Base-by-base conservation (phyloP, 768 basidiomycete genomes). In the Peribolospora kevripleyi region DNA sequence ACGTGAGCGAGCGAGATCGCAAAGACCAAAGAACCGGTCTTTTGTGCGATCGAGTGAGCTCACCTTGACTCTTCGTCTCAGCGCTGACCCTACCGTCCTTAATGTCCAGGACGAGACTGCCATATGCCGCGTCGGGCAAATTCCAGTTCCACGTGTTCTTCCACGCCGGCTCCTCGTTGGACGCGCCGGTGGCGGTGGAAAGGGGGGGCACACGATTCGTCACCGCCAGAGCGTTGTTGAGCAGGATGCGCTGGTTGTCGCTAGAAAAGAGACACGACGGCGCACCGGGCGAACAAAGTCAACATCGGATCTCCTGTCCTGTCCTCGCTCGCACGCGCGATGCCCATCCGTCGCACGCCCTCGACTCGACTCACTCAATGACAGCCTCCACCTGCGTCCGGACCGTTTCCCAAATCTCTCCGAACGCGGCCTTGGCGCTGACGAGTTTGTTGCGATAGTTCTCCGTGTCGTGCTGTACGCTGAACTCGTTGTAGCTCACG, bases 71-170 rank as follows among this genome's bases (percentile, higher is more conserved):
- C 69, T 82, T 90, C 58, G 90, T 74, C 65, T 97, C 90, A 0
- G 82, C 81, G 56, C 84, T 88, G 49, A 98, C 77, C 51, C 90
- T 73, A 6, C 91, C 88, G 57, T 97, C 90, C 61, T 82, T 82
- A 62, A 97, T 70, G 61, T 93, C 87, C 48, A 98, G 70, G 1
- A 93, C 71, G 42, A 98, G 74, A 8, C 78, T 79, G 2, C 93
- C 91, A 58, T 81, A 93, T 2, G 87, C 84, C 5, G 91, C 91
- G 61, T 98, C 93, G 59, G 88, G 88, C 47, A 97, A 70, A 63
- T 95, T 91, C 91, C 91, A 93, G 66, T 93, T 87, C 91, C 91
- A 95, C 66, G 85, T 87, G 66, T 93, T 95, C 69, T 95, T 98
- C 93, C 93, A 98, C 0, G 84, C 80, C 3, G 81, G 79, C 62